Conservation (phyloP, 73 alveolate species). For the Paramecium pentaurelia region DNA sequence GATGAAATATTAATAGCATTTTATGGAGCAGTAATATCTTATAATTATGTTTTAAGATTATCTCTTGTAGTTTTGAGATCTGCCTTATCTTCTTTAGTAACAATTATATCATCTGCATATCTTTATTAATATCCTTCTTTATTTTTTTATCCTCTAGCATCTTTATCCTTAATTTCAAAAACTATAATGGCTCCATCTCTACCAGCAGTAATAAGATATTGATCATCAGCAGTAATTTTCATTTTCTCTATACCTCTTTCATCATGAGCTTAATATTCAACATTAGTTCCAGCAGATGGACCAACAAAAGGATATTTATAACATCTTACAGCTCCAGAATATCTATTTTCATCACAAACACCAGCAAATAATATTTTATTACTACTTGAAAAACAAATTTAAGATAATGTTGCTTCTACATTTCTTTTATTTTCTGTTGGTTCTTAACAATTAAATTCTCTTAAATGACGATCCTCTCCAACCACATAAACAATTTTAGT, state of each 20-base stretch:
- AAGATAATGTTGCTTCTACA: constrained; percentile 75
- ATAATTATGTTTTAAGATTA: constrained; percentile 62
- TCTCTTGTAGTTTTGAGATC: constrained; percentile 76
- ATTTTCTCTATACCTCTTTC: constrained; percentile 85
- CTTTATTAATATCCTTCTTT: constrained; percentile 71
- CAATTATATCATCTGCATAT: constrained; percentile 78
- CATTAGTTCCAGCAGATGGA: constrained; percentile 54
- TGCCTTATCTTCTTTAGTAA: constrained; percentile 77
- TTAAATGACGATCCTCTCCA: constrained; percentile 77
- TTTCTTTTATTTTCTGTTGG: constrained; percentile 61
- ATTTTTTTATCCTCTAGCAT: constrained; percentile 70
- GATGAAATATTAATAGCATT: constrained; percentile 65
- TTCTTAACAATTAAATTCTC: constrained; percentile 55
- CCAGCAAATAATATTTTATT: constrained; percentile 91
- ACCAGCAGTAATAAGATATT: constrained; percentile 75
- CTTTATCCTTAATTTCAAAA: constrained; percentile 83
- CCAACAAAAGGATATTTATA: constrained; percentile 66
- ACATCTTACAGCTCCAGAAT: constrained; percentile 64
- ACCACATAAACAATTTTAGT: constrained; percentile 67
- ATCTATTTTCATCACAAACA: constrained; percentile 86
- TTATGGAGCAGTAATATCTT: constrained; percentile 69
- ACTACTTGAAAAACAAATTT: constrained; percentile 84
- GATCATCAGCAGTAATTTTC: constrained; percentile 88
- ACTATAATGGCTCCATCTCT: constrained; percentile 81
- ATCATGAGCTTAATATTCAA: constrained; percentile 86